These are phyloP conservation scores for Chrysoporthe cubensis DNA, from an alignment of 2,329 filamentous ascomycete genomes.

Conservation along the genomic window DNA sequence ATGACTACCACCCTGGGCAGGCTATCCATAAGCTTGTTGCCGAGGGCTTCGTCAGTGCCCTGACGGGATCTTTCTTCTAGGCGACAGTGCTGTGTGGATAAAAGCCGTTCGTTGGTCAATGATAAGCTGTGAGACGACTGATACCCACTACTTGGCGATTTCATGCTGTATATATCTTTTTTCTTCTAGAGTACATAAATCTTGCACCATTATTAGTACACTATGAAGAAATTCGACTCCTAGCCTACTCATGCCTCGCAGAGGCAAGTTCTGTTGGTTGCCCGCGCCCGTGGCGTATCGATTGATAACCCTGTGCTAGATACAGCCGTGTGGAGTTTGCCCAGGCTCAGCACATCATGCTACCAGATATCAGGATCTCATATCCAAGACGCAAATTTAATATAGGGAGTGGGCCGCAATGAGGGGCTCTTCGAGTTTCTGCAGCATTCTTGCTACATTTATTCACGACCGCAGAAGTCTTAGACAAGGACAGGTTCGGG, in stretches of 20 bases:
- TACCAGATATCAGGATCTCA: no score
- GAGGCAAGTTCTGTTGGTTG: not conserved
- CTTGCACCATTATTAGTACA: not conserved
- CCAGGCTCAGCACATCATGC: not conserved
- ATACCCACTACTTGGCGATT: not conserved
- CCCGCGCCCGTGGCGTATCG: not conserved
- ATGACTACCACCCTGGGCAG: constrained; percentile 28
- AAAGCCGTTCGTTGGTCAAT: not conserved
- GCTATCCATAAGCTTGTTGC: constrained; percentile 25
- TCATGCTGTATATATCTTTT: not conserved
- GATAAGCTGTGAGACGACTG: not conserved
- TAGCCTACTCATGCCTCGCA: not conserved
- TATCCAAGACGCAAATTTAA: not conserved
- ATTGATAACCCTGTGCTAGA: not conserved
- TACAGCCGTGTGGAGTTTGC: no score
- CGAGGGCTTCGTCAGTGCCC: constrained; percentile 18
- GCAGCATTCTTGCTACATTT: no score
- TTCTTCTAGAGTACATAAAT: not conserved
- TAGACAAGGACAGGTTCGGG: no score
- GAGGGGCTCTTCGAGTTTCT: no score
- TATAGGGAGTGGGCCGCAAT: not conserved
- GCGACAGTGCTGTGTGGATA: no score
- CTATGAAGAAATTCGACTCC: not conserved
- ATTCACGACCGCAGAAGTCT: no score
- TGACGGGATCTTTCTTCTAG: constrained; percentile 20